phyloP scores from a whole-genome alignment of 257 asterid genomes.

The Lavandula angustifolia region DNA sequence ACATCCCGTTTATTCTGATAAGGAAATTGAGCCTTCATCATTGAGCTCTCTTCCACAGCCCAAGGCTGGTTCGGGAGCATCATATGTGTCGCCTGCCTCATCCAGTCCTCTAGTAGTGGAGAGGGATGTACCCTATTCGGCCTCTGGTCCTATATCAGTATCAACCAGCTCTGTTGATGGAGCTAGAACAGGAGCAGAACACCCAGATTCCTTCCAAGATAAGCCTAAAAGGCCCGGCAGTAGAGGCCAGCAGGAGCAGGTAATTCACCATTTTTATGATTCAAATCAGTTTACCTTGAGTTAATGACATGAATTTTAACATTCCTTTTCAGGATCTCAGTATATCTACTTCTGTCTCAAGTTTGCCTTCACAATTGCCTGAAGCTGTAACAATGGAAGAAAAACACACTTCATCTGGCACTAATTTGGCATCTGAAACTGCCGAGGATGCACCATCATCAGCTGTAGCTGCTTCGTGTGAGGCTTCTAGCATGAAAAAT shows the following conservation, averaged over 20 bases:
- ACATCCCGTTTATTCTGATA: constrained; percentile 38
- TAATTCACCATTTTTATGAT: constrained; percentile 35
- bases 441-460: constrained; percentile 33
- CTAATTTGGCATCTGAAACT: constrained; percentile 37
- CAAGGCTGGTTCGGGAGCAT: constrained; percentile 47
- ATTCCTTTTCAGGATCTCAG: constrained; percentile 47
- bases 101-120: constrained; percentile 41
- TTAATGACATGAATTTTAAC: no score
- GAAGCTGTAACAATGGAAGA: constrained; percentile 36
- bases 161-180: constrained; percentile 34
- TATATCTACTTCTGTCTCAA: constrained; percentile 33
- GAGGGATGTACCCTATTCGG: constrained; percentile 25
- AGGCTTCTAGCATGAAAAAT: constrained; percentile 28
- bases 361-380: constrained; percentile 38
- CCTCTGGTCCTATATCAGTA: constrained; percentile 31
- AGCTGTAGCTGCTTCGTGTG: constrained; percentile 35
- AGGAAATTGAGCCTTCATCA: constrained; percentile 43
- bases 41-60: constrained; percentile 42
- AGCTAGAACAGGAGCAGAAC: constrained; percentile 25
- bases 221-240: constrained; percentile 36
- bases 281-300: not conserved
- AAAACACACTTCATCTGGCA: constrained; percentile 29
- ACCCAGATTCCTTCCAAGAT: constrained; percentile 24
- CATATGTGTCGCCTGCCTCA: constrained; percentile 31
- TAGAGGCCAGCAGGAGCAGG: constrained; percentile 49